A percentile compares a stretch with the other conserved stretches of the same genome.
These are phyloP conservation scores for Penicillium riverlandense DNA, from an alignment of 495 filamentous ascomycete genomes.

Conservation along the genomic window DNA sequence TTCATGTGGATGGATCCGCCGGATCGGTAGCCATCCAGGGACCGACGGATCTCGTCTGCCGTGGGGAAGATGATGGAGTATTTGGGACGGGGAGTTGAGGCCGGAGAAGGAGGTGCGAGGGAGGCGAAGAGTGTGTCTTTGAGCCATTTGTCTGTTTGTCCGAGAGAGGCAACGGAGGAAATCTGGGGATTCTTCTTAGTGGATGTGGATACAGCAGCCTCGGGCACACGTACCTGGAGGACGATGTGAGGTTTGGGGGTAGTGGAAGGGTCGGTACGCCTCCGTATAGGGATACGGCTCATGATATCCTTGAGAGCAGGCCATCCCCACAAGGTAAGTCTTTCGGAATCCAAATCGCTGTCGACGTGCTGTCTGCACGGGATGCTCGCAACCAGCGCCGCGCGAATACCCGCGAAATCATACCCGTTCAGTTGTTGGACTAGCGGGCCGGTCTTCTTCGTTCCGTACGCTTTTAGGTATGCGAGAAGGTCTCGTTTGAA, in stretches of 20 bases:
- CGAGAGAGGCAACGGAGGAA: constrained; percentile 79
- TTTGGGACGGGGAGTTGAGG: constrained; percentile 20
- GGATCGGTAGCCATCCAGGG: constrained; percentile 69
- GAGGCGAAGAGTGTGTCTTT: constrained; percentile 56
- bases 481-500: constrained; percentile 73
- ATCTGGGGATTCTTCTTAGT: constrained; percentile 25
- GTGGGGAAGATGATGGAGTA: constrained; percentile 75
- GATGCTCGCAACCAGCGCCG: constrained; percentile 67
- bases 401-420: constrained; percentile 66
- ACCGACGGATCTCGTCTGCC: constrained; percentile 66
- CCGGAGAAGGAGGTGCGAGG: constrained; percentile 21
- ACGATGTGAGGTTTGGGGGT: constrained; percentile 50
- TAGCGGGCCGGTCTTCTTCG: constrained; percentile 42
- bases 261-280: not conserved
- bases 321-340: constrained; percentile 65
- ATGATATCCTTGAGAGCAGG: constrained; percentile 56
- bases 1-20: constrained; percentile 82
- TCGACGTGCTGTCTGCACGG: constrained; percentile 55
- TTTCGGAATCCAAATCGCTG: constrained; percentile 21
- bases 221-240: constrained; percentile 42
- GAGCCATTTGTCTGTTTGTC: constrained; percentile 69
- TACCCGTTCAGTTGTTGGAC: constrained; percentile 50
- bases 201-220: not conserved
- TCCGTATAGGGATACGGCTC: constrained; percentile 33
- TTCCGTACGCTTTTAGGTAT: constrained; percentile 66